Percentiles rank a stretch among this genome's conserved stretches.
Evolutionary conservation across 1,139 yeast genomes (phyloP).

Genomic region (Ogataea hybrid): DNA sequence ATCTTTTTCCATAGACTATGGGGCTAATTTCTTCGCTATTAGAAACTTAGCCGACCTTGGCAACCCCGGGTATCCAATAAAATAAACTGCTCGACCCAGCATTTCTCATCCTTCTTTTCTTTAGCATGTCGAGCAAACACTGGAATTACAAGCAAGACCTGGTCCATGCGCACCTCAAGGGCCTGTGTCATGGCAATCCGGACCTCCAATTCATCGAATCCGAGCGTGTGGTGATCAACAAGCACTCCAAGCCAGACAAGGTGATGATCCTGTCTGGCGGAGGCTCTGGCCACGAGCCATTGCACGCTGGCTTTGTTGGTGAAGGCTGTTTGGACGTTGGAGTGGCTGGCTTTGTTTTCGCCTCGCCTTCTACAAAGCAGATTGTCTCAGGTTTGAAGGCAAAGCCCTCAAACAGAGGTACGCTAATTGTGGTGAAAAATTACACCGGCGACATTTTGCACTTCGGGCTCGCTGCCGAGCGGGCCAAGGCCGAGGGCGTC

Average conservation of each 20-base stretch:
- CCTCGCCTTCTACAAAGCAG: slow-evolving; percentile 90
- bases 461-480: slow-evolving; percentile 87
- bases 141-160: slow-evolving; percentile 60
- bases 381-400: slow-evolving; percentile 71
- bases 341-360: slow-evolving; percentile 85
- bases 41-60: neutral
- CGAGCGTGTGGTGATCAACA: slow-evolving; percentile 64
- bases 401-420: slow-evolving; percentile 54
- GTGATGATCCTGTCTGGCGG: slow-evolving; percentile 85
- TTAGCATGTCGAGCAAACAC: slow-evolving; percentile 37
- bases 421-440: slow-evolving; percentile 77
- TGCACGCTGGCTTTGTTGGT: slow-evolving; percentile 91
- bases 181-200: slow-evolving; percentile 70
- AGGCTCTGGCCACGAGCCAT: slow-evolving; percentile 95
- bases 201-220: slow-evolving; percentile 57
- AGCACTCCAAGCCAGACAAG: slow-evolving; percentile 41
- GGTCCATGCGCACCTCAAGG: slow-evolving; percentile 62
- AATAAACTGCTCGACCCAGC: neutral
- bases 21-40: neutral
- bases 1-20: neutral
- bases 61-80: neutral
- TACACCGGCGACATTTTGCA: slow-evolving; percentile 94
- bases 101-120: neutral
- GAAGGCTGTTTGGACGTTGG: slow-evolving; percentile 80
- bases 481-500: slow-evolving; percentile 76